phyloP scores from a whole-genome alignment of 2,329 filamentous ascomycete genomes.

The Xylariomycetidae sp. region DNA sequence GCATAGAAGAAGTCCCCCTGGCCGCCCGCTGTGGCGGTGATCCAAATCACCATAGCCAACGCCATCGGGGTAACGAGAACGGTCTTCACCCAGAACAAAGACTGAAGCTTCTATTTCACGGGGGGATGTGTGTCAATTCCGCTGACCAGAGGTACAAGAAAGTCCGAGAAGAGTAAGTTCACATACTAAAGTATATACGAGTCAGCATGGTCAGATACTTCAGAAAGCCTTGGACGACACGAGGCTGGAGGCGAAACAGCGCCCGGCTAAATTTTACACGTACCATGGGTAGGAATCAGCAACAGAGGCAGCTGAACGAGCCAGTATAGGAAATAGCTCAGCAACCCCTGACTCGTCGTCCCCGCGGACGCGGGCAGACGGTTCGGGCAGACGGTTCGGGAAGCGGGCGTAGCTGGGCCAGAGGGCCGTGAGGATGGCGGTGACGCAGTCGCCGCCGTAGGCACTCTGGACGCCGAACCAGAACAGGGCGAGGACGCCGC shows the following conservation, averaged over 20 bases:
- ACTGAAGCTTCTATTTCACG: slow-evolving; percentile 48
- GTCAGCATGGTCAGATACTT: no score
- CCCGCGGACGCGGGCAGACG: slow-evolving; percentile 44
- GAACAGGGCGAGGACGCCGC: slow-evolving; percentile 38
- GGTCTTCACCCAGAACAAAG: slow-evolving; percentile 42
- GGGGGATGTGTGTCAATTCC: no score
- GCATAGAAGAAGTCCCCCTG: slow-evolving; percentile 40
- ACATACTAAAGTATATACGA: no score
- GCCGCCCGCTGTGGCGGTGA: slow-evolving; percentile 42
- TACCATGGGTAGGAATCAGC: slow-evolving; percentile 50
- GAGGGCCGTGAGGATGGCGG: slow-evolving; percentile 38
- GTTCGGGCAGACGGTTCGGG: no score
- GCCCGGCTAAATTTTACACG: no score
- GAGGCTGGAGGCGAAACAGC: no score
- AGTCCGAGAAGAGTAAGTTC: no score
- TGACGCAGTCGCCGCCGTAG: slow-evolving; percentile 51
- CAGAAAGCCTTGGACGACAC: no score
- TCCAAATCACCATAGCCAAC: slow-evolving; percentile 53
- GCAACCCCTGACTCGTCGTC: slow-evolving; percentile 52
- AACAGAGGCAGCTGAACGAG: slow-evolving; percentile 48
- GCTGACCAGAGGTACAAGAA: no score
- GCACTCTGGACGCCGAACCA: slow-evolving; percentile 50
- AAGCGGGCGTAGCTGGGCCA: slow-evolving; percentile 53
- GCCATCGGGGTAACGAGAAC: slow-evolving; percentile 43
- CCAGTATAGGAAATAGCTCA: slow-evolving; percentile 55